These are phyloP conservation scores for Kwoniella shivajii DNA, from an alignment of 1,284 basidiomycete genomes.

Conservation along the genomic window DNA sequence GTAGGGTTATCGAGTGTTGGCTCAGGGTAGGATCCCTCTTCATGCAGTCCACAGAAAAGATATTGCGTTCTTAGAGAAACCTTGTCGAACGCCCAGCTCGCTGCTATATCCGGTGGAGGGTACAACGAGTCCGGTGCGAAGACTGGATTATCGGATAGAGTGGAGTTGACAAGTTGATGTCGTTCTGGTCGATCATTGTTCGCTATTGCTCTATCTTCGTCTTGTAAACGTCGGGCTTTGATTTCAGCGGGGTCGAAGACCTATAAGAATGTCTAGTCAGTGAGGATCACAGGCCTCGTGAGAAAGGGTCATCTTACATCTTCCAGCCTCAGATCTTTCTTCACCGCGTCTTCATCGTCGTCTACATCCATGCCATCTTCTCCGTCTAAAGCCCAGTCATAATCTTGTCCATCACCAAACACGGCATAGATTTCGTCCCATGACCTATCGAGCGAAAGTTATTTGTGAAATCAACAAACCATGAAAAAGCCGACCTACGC, in stretches of 20 bases:
- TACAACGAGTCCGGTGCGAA: conserved; percentile 61
- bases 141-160: conserved; percentile 69
- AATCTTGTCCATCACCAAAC: conserved; percentile 96
- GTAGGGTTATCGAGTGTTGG: conserved; percentile 54
- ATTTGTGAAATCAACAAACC: too few relatives aligned
- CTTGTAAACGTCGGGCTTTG: conserved; percentile 83
- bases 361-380: conserved; percentile 71
- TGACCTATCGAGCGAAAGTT: conserved; percentile 74
- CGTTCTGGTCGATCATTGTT: conserved; percentile 91
- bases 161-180: conserved; percentile 90
- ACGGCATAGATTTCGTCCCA: conserved; percentile 98
- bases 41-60: conserved; percentile 42
- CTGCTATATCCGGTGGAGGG: conserved; percentile 67
- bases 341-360: conserved; percentile 63
- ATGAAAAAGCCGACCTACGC: too few relatives aligned
- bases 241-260: conserved; percentile 99
- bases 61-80: conserved; percentile 76
- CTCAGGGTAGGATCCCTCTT: conserved; percentile 32
- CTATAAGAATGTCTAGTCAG: conserved; percentile 54
- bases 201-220: conserved; percentile 92
- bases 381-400: conserved; percentile 86
- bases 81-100: conserved; percentile 84
- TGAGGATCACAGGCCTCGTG: neutral
- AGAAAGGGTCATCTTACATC: conserved; percentile 66
- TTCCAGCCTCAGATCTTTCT: conserved; percentile 77